Evolutionary conservation across 176 grass and related monocot genomes (phyloP), one percentile per base, ranked within the genome.

Genomic region (Triticum monococcum): DNA sequence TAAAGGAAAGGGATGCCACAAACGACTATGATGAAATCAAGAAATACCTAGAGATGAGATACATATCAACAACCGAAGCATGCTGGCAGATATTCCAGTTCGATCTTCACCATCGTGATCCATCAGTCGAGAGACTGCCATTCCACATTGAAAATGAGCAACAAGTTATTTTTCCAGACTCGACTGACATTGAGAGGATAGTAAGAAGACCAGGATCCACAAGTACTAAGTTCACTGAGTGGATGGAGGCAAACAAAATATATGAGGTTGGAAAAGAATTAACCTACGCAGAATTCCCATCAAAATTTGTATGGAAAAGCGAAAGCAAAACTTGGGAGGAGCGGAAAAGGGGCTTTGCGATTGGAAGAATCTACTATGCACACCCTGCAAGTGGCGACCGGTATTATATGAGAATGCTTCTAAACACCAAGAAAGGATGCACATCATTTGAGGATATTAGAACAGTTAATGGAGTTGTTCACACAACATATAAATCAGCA

Each of bases 1-100:
- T 76, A 1, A 5, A 30, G 20, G 12, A 16, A 65, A 24, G 4
- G 4, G 28, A 38, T 1, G 8, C 23, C 1, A 1, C 22, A 33
- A 23, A 23, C 1, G 20, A 82, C 3, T 5, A 26, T 12, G 81
- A 91, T 71, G 85, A 91, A 28, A 77, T 85, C 5, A 77, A 54
- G 3, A 45, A 11, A 4, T 88, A 85, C 61, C 52, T 88, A 2
- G 75, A 75, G 2, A 69, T 41, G 22, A 74, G 43, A 36, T 88
- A 85, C 22, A 36, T 88, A 43, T 46, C 86, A 20, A 5, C 48
- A 46, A 28, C 0, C 1, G 78, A 91, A 16, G 56, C 82, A 13
- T 45, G 12, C 1, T 89, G 72, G 78, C 5, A 38, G 3, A 57
- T 86, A 8, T 86, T 88, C 14, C 22, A 43, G 8, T 92, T 61